Percentiles rank a stretch among this genome's conserved stretches.
phyloP scores from a whole-genome alignment of 2,329 filamentous ascomycete species.

The Ceratocystis harringtonii region DNA sequence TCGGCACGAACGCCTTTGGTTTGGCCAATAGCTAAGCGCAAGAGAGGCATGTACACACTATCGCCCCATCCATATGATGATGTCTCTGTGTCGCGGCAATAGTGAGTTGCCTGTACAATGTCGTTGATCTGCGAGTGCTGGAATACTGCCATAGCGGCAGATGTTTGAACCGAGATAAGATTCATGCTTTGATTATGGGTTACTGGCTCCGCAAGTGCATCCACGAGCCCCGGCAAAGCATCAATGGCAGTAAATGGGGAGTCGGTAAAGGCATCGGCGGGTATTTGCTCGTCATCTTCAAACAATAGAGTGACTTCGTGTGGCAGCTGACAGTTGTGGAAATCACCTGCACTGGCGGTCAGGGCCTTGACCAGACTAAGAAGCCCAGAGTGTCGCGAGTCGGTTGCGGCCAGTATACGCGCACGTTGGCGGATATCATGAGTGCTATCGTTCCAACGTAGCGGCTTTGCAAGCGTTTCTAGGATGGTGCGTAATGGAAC shows the following conservation, averaged over 20 bases:
- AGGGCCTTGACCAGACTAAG: constrained; percentile 3
- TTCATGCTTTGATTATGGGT: constrained; percentile 6
- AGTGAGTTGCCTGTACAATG: constrained; percentile 13
- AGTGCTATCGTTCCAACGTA: constrained; percentile 6
- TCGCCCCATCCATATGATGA: constrained; percentile 10
- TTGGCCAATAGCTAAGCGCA: constrained; percentile 9
- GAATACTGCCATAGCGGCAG: constrained; percentile 13
- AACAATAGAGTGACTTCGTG: constrained; percentile 11
- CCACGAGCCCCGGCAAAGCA: constrained; percentile 8
- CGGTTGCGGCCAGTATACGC: not conserved
- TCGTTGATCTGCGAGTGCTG: constrained; percentile 11
- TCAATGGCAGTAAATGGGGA: constrained; percentile 10
- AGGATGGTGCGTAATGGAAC: constrained; percentile 13
- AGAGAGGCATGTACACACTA: constrained; percentile 10
- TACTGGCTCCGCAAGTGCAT: constrained; percentile 9
- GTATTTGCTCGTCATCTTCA: constrained; percentile 9
- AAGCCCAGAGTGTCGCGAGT: constrained; percentile 2
- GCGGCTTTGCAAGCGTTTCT: constrained; percentile 10
- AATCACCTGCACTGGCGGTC: constrained; percentile 5
- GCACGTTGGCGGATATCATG: constrained; percentile 7
- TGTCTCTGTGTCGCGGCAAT: constrained; percentile 10
- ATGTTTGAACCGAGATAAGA: constrained; percentile 12
- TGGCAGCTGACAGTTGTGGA: constrained; percentile 13
- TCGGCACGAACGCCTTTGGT: constrained; percentile 5
- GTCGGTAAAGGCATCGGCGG: constrained; percentile 13